Base-by-base conservation (phyloP, 192 early-diverging fungal genomes). In the Helicostylum pulchrum region DNA sequence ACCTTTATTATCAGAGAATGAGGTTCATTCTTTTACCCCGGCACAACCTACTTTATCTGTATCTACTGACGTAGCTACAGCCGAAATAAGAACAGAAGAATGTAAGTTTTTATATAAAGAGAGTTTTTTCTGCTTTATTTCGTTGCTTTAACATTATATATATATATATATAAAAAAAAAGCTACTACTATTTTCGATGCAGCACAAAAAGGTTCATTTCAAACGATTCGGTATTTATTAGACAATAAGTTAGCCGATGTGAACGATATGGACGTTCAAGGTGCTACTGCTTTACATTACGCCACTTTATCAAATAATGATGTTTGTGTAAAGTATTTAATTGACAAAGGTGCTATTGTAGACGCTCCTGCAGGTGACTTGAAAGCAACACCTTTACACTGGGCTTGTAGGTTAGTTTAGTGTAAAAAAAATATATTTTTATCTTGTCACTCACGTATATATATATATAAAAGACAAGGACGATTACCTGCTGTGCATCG, bases 361-460 rank as follows among this genome's bases (percentile, higher is more conserved):
- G 87, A 98, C 73, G 81, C 81, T 2, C 56, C 80, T 53, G 92
- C 91, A 52, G 88, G 87, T 43, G 89, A 93, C 14, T 77, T 91
- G 23, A 70, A 78, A n/a, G 92, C 94, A 3, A 90, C 94, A 10
- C 93, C 95, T 5, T 73, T 99, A 58, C 95, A 97, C 61, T 99
- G 96, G 96, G 95, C 95, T 20, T 71, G 88, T 50, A 81, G 91
- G 84, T 87, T 71, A 64, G n/a, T 43, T n/a, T n/a, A n/a, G n/a
- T n/a, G n/a, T n/a, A n/a, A n/a, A n/a, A 43, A 43, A 5, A 43
- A 43, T 11, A 43, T 43, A n/a, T n/a, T n/a, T n/a, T n/a, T n/a
- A n/a, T n/a, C n/a, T n/a, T n/a, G n/a, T n/a, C n/a, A n/a, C n/a
- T n/a, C n/a, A 32, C 32, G 26, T 53, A 2, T 26, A 9, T 54